These are phyloP conservation scores for Ophiostoma pallidulum DNA, from an alignment of 2,329 filamentous ascomycete species.

Conservation along the genomic window DNA sequence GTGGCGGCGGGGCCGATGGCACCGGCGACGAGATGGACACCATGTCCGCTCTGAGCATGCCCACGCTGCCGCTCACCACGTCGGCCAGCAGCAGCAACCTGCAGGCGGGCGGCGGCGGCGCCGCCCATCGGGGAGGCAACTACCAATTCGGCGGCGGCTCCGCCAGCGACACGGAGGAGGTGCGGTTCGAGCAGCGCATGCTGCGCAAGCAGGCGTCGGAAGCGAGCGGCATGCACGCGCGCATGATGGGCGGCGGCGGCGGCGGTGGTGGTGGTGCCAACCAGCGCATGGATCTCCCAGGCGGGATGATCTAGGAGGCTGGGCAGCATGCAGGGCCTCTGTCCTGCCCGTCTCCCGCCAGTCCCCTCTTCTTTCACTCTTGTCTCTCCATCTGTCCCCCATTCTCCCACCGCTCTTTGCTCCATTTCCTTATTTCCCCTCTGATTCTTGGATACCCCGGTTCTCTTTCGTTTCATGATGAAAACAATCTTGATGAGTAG, in stretches of 20 bases:
- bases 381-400: not conserved
- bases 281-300: conserved; percentile 23
- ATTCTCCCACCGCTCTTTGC: not conserved
- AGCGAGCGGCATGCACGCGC: conserved; percentile 19
- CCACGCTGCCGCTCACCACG: conserved; percentile 22
- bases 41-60: conserved; percentile 19
- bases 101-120: conserved; percentile 12
- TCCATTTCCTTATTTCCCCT: not conserved
- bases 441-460: not conserved
- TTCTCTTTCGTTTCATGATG: conserved; percentile 6
- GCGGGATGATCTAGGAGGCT: conserved; percentile 26
- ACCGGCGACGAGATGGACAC: conserved; percentile 24
- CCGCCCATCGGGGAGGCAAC: too few species aligned
- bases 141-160: conserved; percentile 20
- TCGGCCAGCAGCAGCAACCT: conserved; percentile 9
- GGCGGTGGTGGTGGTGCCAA: too few species aligned
- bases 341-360: not conserved
- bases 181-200: conserved; percentile 28
- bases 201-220: conserved; percentile 37
- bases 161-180: conserved; percentile 32
- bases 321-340: too few species aligned
- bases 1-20: conserved; percentile 14
- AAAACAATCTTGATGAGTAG: not conserved
- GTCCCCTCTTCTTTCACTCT: not conserved
- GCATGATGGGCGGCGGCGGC: conserved; percentile 12